These are phyloP conservation scores for Henckelia pumila DNA, from an alignment of 257 asterid genomes.

Conservation along the genomic window DNA sequence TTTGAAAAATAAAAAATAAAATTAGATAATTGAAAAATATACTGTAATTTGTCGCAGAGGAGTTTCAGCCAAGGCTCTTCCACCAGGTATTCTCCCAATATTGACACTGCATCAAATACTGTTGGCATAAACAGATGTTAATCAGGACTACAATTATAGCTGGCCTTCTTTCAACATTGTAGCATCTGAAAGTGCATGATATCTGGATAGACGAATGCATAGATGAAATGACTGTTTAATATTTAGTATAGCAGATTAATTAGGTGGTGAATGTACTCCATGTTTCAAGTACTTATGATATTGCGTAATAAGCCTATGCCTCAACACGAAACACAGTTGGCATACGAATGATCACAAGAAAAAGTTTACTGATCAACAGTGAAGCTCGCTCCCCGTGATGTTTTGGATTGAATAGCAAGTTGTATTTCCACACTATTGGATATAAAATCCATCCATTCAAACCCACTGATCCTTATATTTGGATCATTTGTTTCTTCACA, in stretches of 20 bases:
- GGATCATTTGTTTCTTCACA: neutral
- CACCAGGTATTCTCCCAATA: constrained; percentile 84
- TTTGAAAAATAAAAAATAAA: constrained; percentile 7
- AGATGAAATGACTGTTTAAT: constrained; percentile 1
- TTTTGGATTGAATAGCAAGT: neutral
- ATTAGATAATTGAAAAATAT: constrained; percentile 26
- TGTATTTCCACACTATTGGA: neutral
- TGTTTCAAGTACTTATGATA: neutral
- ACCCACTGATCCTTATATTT: neutral
- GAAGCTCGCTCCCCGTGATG: neutral
- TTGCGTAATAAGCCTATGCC: neutral
- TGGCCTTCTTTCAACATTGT: neutral
- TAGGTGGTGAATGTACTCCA: neutral
- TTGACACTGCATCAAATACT: constrained; percentile 71
- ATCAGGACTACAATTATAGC: constrained; percentile 23
- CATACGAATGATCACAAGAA: too few relatives aligned
- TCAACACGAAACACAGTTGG: neutral
- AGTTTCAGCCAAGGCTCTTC: constrained; percentile 87
- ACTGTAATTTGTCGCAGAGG: constrained; percentile 70
- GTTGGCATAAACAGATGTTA: constrained; percentile 29
- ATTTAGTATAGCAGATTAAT: neutral
- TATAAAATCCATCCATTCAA: neutral
- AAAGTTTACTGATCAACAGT: neutral
- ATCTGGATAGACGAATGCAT: constrained; percentile 15
- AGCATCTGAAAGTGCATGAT: constrained; percentile 4